A percentile compares a stretch with the other conserved stretches of the same genome.
Conservation (phyloP, 75 land plant genomes). For the Cryptomeria japonica region DNA sequence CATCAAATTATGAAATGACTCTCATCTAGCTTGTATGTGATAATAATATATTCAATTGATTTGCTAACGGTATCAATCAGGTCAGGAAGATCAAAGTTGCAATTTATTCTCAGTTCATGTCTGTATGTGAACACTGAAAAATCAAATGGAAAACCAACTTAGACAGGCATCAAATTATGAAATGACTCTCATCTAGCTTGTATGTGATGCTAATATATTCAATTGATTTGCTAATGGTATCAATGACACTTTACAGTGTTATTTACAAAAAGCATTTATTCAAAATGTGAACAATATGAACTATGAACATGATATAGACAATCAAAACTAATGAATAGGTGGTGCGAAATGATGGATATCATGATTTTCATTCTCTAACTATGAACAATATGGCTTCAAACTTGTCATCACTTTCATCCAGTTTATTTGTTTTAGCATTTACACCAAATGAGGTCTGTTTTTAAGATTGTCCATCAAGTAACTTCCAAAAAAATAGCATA, state of each 20-base stretch:
- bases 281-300: background rate
- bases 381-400: no score
- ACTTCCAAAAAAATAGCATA: background rate
- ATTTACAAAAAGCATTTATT: background rate
- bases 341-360: no score
- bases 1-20: background rate
- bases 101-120: slow-evolving; percentile 97
- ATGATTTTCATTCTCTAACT: no score
- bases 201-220: background rate
- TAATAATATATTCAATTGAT: background rate
- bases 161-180: background rate
- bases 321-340: background rate
- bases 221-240: slow-evolving; percentile 2
- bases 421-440: background rate
- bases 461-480: background rate
- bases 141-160: background rate
- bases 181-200: background rate
- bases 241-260: background rate
- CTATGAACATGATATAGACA: background rate
- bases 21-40: background rate
- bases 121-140: slow-evolving; percentile 79
- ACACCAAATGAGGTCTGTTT: background rate
- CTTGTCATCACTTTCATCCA: slow-evolving; percentile 28
- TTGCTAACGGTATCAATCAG: slow-evolving; percentile 58
- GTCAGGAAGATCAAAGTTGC: slow-evolving; percentile 84